A percentile compares a stretch with the other conserved stretches of the same genome.
These are phyloP conservation scores for Plasmodium sp. DNA, from an alignment of 169 alveolate species.

Conservation along the genomic window DNA sequence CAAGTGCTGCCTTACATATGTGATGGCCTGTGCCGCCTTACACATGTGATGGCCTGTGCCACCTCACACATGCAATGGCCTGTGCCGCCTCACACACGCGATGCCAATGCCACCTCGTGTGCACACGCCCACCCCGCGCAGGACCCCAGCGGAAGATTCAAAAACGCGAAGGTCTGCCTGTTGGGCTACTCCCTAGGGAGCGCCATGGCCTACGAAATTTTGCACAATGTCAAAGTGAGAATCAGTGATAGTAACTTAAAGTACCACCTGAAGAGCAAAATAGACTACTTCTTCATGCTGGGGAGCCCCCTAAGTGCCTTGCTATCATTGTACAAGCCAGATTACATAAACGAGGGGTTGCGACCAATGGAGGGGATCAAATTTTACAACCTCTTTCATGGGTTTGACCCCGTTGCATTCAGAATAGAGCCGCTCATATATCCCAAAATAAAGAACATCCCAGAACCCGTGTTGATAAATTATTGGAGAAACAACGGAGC, in stretches of 20 bases:
- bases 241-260: constrained; percentile 53
- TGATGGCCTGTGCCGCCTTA: no score
- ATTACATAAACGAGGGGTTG: constrained; percentile 81
- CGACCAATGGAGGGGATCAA: constrained; percentile 78
- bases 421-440: constrained; percentile 88
- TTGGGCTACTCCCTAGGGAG: constrained; percentile 91
- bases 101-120: neutral
- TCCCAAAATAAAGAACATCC: constrained; percentile 78
- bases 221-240: constrained; percentile 70
- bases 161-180: constrained; percentile 83
- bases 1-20: no score
- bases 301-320: constrained; percentile 89
- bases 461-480: constrained; percentile 88
- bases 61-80: no score
- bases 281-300: constrained; percentile 86
- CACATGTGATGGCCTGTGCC: no score
- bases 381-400: constrained; percentile 87
- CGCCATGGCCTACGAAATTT: constrained; percentile 85
- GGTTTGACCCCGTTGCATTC: constrained; percentile 89
- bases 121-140: constrained; percentile 9
- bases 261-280: constrained; percentile 80
- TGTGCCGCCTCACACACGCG: neutral
- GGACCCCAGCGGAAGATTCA: constrained; percentile 84
- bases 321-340: constrained; percentile 82
- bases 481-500: constrained; percentile 89